These are phyloP conservation scores for Mycosphaerelloides madeirae DNA, from an alignment of 2,329 filamentous ascomycete species.

Conservation along the genomic window DNA sequence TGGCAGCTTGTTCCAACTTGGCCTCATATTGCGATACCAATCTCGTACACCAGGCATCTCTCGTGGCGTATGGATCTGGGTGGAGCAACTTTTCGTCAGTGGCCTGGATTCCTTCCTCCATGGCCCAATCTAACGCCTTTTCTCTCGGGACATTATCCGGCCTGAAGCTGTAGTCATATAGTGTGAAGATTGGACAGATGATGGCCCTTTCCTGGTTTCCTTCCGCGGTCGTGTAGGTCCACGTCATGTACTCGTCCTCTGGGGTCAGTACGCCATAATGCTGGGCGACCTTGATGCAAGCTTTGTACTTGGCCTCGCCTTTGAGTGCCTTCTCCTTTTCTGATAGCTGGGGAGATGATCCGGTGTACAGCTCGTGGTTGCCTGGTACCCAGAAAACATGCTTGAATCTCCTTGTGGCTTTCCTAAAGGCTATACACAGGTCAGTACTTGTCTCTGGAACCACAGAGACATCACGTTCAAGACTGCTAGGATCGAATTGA, in stretches of 20 bases:
- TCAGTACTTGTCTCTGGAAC: too few relatives aligned
- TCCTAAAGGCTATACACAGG: conserved; percentile 33
- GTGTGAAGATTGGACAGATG: conserved; percentile 54
- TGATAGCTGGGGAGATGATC: conserved; percentile 35
- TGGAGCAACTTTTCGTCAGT: conserved; percentile 45
- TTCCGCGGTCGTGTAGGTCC: conserved; percentile 38
- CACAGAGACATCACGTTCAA: too few relatives aligned
- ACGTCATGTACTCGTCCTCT: conserved; percentile 52
- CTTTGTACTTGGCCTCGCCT: conserved; percentile 52
- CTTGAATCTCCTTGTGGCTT: conserved; percentile 40
- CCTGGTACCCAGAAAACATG: conserved; percentile 54
- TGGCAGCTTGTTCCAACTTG: conserved; percentile 35
- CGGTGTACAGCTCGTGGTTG: conserved; percentile 56
- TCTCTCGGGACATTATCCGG: conserved; percentile 47
- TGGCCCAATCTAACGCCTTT: conserved; percentile 44
- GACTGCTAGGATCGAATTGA: too few relatives aligned
- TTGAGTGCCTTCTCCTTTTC: conserved; percentile 34
- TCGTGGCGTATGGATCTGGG: conserved; percentile 41
- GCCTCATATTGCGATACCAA: conserved; percentile 38
- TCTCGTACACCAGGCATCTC: conserved; percentile 43
- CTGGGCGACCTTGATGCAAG: conserved; percentile 51
- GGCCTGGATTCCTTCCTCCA: conserved; percentile 42
- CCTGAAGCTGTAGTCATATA: conserved; percentile 58
- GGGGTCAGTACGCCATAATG: conserved; percentile 52
- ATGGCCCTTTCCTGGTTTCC: conserved; percentile 47